phyloP scores from a whole-genome alignment of 345 rosid genomes.

The Excoecaria agallocha region DNA sequence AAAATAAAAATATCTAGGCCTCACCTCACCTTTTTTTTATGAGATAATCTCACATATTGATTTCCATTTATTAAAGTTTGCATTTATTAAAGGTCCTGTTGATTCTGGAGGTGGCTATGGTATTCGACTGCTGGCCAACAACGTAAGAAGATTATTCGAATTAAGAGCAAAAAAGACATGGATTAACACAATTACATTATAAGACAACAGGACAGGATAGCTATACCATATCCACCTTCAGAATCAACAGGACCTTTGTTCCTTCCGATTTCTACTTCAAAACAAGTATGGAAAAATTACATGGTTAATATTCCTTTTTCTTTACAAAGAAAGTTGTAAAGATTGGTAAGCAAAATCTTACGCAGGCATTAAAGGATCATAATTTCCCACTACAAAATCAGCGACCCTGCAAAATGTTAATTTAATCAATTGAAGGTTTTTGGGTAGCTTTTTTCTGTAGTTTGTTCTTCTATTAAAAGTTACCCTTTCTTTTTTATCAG shows the following conservation, averaged over 20 bases:
- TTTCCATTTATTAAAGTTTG: too few relatives aligned
- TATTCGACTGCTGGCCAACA: constrained; percentile 42
- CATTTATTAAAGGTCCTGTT: too few relatives aligned
- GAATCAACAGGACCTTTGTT: too few relatives aligned
- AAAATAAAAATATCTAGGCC: too few relatives aligned
- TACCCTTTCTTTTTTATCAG: neutral
- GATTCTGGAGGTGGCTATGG: too few relatives aligned
- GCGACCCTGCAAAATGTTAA: constrained; percentile 30
- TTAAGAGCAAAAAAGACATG: too few relatives aligned
- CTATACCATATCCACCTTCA: too few relatives aligned
- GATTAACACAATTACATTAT: too few relatives aligned
- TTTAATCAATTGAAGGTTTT: constrained; percentile 43
- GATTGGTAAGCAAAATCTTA: constrained; percentile 19
- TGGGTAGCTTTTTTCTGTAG: constrained; percentile 43
- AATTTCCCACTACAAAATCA: constrained; percentile 63
- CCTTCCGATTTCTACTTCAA: too few relatives aligned
- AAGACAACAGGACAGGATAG: too few relatives aligned
- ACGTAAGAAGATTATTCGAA: neutral
- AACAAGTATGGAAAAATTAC: too few relatives aligned
- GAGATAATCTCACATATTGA: too few relatives aligned
- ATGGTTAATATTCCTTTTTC: neutral
- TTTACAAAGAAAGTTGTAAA: neutral
- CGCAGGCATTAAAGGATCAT: constrained; percentile 74
- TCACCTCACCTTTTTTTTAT: neutral
- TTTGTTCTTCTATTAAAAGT: constrained; percentile 28